Base-by-base conservation (phyloP, 2,329 filamentous ascomycete species). In the Exophiala sideris region DNA sequence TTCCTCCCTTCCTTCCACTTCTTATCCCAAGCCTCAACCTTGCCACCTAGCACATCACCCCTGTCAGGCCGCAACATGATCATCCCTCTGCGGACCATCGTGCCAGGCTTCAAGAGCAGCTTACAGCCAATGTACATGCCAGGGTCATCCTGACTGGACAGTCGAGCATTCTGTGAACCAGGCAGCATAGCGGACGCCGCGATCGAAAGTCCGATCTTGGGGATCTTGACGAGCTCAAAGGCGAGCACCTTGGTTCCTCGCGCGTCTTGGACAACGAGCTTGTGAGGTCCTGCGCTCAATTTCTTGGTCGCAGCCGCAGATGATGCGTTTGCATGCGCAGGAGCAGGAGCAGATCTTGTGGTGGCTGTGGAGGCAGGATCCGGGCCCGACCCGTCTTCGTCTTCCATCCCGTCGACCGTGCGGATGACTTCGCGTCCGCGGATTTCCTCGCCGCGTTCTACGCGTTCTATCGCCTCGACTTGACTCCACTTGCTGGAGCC, bases 401-500 rank as follows among this genome's bases (percentile, higher is more conserved):
- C 76, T 4, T 77, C 78, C 1, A 78, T 78, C 9, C 77, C 77
- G 2, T 77, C 77, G 0, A 84, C 79, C 0, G 94, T 81, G 2
- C 92, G 81, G 14, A 97, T 83, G 29, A 99, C 83, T 68, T 96
- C 88, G 8, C 91, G 75, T 0, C 94, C 94, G 38, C 75, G 73
- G n/a, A 76, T 68, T 2, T 76, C 72, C 54, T 79, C 74, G 4
- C 76, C 71, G 10, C 74, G 71, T 62, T 82, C 78, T 2, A 80
- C 67, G 7, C 77, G 74, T 47, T 76, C 77, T 39, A 80, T 82
- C 33, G 85, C 84, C 69, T 96, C 90, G 32, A 96, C 81, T 70
- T 96, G 90, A 60, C 89, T 86, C 89, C 91, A 95, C 48, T 87
- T 81, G 63, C 87, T 90, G 48, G 81, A 79, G 2, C 85, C 81